Percentiles rank a stretch among this genome's conserved stretches.
Evolutionary conservation across 768 basidiomycete genomes (phyloP).

Genomic region (Phaeotremella skinneri): DNA sequence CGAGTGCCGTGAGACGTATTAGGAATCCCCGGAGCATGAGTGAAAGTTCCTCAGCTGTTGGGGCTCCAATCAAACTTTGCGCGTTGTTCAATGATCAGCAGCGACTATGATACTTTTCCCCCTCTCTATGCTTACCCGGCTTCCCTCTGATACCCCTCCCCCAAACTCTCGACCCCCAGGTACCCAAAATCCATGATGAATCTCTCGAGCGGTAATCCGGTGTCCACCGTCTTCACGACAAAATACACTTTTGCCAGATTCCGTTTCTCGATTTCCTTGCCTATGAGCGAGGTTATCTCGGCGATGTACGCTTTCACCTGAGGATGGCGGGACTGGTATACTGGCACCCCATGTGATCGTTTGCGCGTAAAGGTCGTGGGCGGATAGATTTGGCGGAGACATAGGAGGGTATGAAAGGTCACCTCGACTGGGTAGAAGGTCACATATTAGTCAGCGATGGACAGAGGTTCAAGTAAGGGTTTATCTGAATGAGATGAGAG

Average conservation of each 20-base stretch:
- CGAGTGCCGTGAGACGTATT: constrained; percentile 41
- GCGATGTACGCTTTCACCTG: constrained; percentile 82
- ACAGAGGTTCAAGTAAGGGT: not conserved
- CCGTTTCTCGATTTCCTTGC: constrained; percentile 71
- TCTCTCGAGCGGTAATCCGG: constrained; percentile 78
- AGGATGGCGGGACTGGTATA: constrained; percentile 89
- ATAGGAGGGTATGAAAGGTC: constrained; percentile 86
- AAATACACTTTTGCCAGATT: constrained; percentile 63
- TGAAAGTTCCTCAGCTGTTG: constrained; percentile 40
- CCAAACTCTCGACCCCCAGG: constrained; percentile 55
- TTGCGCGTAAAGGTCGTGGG: constrained; percentile 79
- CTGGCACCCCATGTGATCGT: constrained; percentile 85
- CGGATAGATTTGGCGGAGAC: constrained; percentile 86
- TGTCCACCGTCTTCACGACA: constrained; percentile 72
- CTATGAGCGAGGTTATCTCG: constrained; percentile 77
- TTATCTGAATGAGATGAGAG: not conserved
- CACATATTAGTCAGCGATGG: not conserved
- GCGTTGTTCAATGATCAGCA: constrained; percentile 54
- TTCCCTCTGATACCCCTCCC: constrained; percentile 21
- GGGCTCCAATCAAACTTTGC: constrained; percentile 35
- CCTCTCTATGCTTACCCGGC: constrained; percentile 53
- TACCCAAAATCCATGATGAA: constrained; percentile 84
- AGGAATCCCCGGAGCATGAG: constrained; percentile 45
- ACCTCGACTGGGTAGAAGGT: constrained; percentile 77
- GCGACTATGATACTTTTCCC: constrained; percentile 66